A percentile compares a stretch with the other conserved stretches of the same genome.
Evolutionary conservation across 208 protist genomes (phyloP).

Genomic region (Trypanosoma cruzi): DNA sequence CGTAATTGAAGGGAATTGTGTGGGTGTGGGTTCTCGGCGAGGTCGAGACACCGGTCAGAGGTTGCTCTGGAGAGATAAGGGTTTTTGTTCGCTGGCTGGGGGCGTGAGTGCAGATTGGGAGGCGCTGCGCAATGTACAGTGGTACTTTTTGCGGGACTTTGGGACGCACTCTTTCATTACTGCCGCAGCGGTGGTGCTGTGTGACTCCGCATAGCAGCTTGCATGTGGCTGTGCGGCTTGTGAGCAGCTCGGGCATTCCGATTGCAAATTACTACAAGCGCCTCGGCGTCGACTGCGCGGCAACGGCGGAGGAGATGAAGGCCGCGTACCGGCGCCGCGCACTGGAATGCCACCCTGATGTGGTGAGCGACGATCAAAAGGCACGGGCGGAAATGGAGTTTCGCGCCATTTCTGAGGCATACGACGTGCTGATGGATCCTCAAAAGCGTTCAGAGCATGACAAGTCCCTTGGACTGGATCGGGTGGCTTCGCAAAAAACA

Average conservation of each 20-base stretch:
- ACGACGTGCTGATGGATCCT: conserved; percentile 42
- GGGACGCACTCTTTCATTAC: background rate
- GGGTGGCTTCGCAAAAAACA: conserved; percentile 15
- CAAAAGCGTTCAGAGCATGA: conserved; percentile 38
- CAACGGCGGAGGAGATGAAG: conserved; percentile 58
- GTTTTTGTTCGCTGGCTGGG: background rate
- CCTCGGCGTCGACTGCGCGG: conserved; percentile 51
- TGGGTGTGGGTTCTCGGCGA: background rate
- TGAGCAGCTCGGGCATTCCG: conserved; percentile 7
- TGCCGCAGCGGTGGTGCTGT: background rate
- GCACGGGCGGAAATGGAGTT: conserved; percentile 39
- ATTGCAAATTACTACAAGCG: conserved; percentile 61
- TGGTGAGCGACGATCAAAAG: conserved; percentile 22
- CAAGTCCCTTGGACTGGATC: conserved; percentile 47
- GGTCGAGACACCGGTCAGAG: background rate
- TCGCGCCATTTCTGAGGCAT: conserved; percentile 43
- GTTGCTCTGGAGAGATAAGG: background rate
- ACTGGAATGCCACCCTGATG: conserved; percentile 46
- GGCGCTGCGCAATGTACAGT: background rate
- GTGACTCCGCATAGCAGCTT: background rate
- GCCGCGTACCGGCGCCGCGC: conserved; percentile 37
- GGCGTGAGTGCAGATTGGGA: background rate
- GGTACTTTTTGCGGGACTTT: background rate
- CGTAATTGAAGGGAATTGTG: background rate
- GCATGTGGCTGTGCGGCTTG: conserved; percentile 21